Percentiles rank a stretch among this genome's conserved stretches.
These are phyloP conservation scores for Cardamine resedifolia DNA, from an alignment of 345 rosid species.

Conservation along the genomic window DNA sequence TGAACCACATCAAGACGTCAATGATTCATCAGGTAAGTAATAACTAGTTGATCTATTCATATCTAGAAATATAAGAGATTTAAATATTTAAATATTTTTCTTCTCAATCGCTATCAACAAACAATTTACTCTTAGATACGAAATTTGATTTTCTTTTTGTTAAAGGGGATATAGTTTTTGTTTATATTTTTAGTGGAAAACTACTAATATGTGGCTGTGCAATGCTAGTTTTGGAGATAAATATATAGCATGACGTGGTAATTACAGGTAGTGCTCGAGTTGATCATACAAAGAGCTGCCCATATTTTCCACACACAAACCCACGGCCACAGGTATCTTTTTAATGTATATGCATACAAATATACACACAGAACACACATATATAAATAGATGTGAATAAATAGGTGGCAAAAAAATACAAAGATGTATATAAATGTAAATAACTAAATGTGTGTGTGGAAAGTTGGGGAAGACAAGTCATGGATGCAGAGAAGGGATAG, in stretches of 20 bases:
- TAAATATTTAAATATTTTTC: background rate
- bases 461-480: slow-evolving; percentile 19
- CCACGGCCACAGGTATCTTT: slow-evolving; percentile 41
- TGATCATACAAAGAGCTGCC: slow-evolving; percentile 47
- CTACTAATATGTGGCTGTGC: background rate
- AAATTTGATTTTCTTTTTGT: background rate
- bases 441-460: background rate
- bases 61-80: background rate
- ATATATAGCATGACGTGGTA: background rate
- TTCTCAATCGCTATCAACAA: background rate
- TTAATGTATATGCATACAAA: slow-evolving; percentile 17
- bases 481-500: background rate
- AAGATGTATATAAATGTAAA: slow-evolving; percentile 1
- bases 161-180: background rate
- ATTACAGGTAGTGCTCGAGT: slow-evolving; percentile 35
- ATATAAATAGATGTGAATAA: background rate
- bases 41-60: background rate
- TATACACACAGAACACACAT: background rate
- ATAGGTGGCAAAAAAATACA: slow-evolving; percentile 16
- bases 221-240: background rate
- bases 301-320: slow-evolving; percentile 32
- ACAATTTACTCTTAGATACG: background rate
- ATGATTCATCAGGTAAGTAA: slow-evolving; percentile 20
- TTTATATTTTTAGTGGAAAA: background rate
- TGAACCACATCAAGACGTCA: slow-evolving; percentile 28